Evolutionary conservation across 495 filamentous ascomycete genomes (phyloP), one percentile per base, ranked within the genome.

Genomic region (Penicillium coprophilum): DNA sequence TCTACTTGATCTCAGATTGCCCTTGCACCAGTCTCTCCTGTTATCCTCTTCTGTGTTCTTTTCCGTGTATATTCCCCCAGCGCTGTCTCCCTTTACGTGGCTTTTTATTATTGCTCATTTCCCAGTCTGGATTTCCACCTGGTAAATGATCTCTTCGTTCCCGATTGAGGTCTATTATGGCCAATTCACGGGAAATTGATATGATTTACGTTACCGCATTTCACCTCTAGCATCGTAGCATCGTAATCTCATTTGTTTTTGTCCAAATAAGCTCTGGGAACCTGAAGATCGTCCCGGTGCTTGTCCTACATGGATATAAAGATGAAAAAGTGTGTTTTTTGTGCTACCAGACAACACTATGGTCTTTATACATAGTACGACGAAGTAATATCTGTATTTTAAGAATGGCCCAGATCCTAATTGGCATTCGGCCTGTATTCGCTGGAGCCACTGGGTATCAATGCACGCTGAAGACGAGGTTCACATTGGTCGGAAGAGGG

Each of bases 21-120:
- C 31, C 17, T 44, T n/a, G 21, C 41, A 9, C 20, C 11, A 27
- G 8, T 54, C 23, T 45, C 17, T 11, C 10, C 28, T 5, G 15
- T 38, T 38, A 8, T 38, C n/a, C 7, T n/a, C 8, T 38, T 8
- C 12, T 40, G 21, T 39, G 36, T n/a, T 47, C 36, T 41, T 21
- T 52, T 45, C 43, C 9, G 32, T 61, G 58, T 60, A 67, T 67
- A 67, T 67, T 52, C 63, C 64, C 61, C 64, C 49, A 67, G 64
- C 61, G 64, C 6, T 19, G 21, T 39, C 15, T n/a, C 21, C n/a
- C 23, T 34, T 34, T 11, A 19, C 6, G 2, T 19, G 27, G 45
- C 8, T 40, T 32, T 17, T 24, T 34, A 47, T 49, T 44, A 5
- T 39, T 28, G 8, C 6, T 48, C 12, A 9, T n/a, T 28, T 40